Evolutionary conservation across 2,329 filamentous ascomycete species (phyloP).

Genomic region (Stromatinia cepivora): DNA sequence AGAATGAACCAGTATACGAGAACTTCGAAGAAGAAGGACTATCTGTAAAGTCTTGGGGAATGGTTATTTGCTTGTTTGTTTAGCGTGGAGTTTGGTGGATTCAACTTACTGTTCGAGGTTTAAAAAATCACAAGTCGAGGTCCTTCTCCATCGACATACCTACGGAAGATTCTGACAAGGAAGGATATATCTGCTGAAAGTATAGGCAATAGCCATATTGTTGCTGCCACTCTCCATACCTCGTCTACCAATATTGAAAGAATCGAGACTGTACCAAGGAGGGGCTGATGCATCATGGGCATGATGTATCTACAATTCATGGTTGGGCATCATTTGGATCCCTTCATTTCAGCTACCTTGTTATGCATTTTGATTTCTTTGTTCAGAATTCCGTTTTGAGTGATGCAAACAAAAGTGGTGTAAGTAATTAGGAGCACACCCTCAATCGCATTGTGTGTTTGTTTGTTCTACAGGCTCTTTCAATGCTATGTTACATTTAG

Average conservation of each 20-base stretch:
- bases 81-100: constrained; percentile 40
- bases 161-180: constrained; percentile 20
- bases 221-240: constrained; percentile 22
- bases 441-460: constrained; percentile 14
- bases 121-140: constrained; percentile 18
- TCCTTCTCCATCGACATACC: constrained; percentile 23
- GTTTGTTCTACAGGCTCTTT: constrained; percentile 1
- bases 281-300: constrained; percentile 11
- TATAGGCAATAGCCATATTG: constrained; percentile 23
- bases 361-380: constrained; percentile 22
- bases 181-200: constrained; percentile 18
- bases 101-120: constrained; percentile 28
- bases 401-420: not conserved
- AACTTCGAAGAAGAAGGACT: constrained; percentile 93
- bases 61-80: constrained; percentile 33
- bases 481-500: constrained; percentile 1
- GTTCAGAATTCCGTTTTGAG: constrained; percentile 14
- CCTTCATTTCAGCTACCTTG: constrained; percentile 23
- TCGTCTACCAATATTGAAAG: constrained; percentile 21
- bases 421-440: not conserved
- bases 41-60: constrained; percentile 58
- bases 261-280: constrained; percentile 14
- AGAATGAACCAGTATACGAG: constrained; percentile 93
- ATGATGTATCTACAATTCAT: not conserved
- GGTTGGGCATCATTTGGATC: not conserved